phyloP scores from a whole-genome alignment of 345 rosid genomes.

The Gossypium raimondii region DNA sequence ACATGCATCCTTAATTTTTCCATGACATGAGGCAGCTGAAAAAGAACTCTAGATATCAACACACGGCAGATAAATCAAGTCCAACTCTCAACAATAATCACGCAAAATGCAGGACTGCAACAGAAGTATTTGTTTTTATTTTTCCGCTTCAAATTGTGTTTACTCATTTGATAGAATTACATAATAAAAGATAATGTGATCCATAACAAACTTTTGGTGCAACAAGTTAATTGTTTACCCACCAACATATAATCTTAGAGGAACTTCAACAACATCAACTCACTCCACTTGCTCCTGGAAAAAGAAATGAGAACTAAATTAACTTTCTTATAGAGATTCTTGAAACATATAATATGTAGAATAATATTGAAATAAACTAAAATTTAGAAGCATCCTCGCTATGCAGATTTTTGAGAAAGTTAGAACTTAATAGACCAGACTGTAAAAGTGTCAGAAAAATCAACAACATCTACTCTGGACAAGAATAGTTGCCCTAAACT shows the following conservation, averaged over 20 bases:
- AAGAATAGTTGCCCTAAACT: neutral
- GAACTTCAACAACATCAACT: neutral
- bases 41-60: neutral
- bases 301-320: neutral
- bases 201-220: neutral
- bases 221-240: neutral
- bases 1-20: neutral
- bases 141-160: constrained; percentile 5
- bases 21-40: neutral
- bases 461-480: too few species aligned
- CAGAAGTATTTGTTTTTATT: constrained; percentile 10
- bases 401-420: neutral
- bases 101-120: neutral
- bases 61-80: neutral
- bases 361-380: neutral
- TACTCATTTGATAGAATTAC: constrained; percentile 6
- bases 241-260: constrained; percentile 8
- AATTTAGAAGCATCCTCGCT: neutral
- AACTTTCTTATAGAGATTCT: neutral
- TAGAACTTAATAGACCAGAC: neutral
- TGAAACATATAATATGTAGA: neutral
- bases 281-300: constrained; percentile 9
- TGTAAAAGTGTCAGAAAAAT: neutral
- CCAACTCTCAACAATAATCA: neutral
- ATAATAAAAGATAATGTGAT: neutral